These are phyloP conservation scores for Diddensiella caesifluorescens DNA, from an alignment of 805 yeast species.

Conservation along the genomic window DNA sequence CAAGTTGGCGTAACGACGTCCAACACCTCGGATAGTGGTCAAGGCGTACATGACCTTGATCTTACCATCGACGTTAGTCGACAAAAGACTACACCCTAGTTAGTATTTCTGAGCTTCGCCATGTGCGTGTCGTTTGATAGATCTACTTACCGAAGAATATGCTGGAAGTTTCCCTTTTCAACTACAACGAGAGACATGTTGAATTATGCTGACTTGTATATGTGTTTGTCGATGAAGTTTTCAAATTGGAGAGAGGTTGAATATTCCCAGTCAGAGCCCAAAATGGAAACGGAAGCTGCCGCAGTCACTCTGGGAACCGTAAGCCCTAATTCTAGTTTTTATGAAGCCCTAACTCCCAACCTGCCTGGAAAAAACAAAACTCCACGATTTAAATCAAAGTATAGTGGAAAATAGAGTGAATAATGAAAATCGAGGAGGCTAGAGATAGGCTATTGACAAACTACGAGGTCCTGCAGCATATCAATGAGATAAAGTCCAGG, in stretches of 20 bases:
- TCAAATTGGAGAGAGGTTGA: conserved; percentile 2
- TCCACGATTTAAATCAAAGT: no score
- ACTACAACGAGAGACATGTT: conserved; percentile 95
- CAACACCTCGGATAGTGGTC: conserved; percentile 99
- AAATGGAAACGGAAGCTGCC: no score
- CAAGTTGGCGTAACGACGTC: conserved; percentile 99
- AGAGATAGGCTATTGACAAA: conserved; percentile 60
- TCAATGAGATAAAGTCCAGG: conserved; percentile 25
- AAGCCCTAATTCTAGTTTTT: no score
- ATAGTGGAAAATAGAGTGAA: neutral
- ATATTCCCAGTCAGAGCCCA: no score
- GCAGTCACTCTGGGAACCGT: no score
- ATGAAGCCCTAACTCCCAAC: no score
- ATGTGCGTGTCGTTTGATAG: neutral
- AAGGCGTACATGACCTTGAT: conserved; percentile 99
- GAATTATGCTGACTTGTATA: conserved; percentile 19
- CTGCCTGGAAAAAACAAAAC: no score
- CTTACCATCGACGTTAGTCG: conserved; percentile 99
- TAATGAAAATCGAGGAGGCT: conserved; percentile 40
- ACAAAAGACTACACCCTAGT: conserved; percentile 63
- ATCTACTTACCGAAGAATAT: conserved; percentile 93
- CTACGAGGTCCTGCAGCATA: conserved; percentile 56
- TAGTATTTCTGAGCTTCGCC: neutral
- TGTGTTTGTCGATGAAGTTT: neutral
- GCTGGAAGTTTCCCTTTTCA: conserved; percentile 99